These are phyloP conservation scores for Gymnopilus dilepis DNA, from an alignment of 768 basidiomycete species.

Conservation along the genomic window DNA sequence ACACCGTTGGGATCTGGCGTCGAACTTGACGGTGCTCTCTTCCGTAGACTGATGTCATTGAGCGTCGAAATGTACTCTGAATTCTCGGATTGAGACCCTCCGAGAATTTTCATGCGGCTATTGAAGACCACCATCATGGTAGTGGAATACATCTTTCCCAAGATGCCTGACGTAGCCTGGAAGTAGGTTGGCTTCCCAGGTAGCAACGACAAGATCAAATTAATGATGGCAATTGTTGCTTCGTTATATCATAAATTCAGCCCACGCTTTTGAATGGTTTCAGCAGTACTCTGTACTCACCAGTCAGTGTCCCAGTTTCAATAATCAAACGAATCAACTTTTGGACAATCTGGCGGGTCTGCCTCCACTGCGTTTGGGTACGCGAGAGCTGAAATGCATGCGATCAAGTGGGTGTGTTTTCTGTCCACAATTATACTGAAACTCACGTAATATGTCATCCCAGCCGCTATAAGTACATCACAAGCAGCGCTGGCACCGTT, in stretches of 20 bases:
- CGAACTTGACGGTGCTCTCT: no score
- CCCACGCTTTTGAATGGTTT: neutral
- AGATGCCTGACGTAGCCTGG: constrained; percentile 9
- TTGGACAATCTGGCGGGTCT: constrained; percentile 7
- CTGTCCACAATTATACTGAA: no score
- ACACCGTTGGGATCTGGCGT: no score
- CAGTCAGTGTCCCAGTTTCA: constrained; percentile 17
- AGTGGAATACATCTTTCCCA: constrained; percentile 23
- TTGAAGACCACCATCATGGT: constrained; percentile 28
- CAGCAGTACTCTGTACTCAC: neutral
- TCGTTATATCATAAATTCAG: neutral
- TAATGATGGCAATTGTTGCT: constrained; percentile 20
- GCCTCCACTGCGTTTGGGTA: neutral
- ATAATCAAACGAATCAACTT: constrained; percentile 13
- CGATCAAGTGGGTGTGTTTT: neutral
- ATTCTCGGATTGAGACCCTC: neutral
- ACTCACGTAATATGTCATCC: constrained; percentile 24
- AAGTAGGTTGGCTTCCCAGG: constrained; percentile 9
- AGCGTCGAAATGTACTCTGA: neutral
- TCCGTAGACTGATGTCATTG: no score
- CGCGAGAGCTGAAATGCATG: constrained; percentile 1
- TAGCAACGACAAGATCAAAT: constrained; percentile 14
- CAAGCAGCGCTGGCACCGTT: constrained; percentile 18
- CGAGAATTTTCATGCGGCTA: constrained; percentile 10
- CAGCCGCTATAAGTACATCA: constrained; percentile 19